Evolutionary conservation across 805 yeast species (phyloP), one percentile per base, ranked within the genome.

Genomic region (Torulaspora delbrueckii): DNA sequence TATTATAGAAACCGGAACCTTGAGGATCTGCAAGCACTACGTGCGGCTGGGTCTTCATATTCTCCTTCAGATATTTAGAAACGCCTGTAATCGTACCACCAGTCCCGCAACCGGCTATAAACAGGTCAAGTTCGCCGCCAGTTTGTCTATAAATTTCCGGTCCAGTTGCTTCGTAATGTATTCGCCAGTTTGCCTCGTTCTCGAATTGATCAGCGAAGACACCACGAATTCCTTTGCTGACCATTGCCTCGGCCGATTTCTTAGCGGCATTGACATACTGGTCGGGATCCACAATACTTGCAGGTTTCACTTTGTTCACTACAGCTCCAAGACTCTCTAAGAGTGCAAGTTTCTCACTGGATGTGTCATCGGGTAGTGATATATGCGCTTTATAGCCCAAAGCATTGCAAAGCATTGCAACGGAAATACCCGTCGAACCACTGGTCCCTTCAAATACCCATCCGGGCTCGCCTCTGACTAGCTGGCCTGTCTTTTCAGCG

Each of bases 71-170:
- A 65, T 74, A 93, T 49, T 74, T 74, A 3, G 95, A 78, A 24
- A 89, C 89, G 45, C 99, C 99, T n/a, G 95, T 74, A 37, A 91
- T 87, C 1, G 99, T 93, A 46, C 99, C 99, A 42, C 93, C 99
- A 0, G 99, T 91, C 8, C 99, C 99, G 27, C 96, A 86, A 0
- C 98, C 98, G 2, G 91, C 77, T 34, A 93, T 81, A 62, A 91
- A 89, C 40, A 74, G 81, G 61, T 88, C 95, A 7, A 91, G 57
- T 1, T 69, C 52, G 10, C 81, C 81, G 8, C 75, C 69, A 70
- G 83, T 73, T 61, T 93, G 98, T 16, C 65, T 51, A 72, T 76
- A 84, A n/a, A 91, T 86, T 59, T 91, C 99, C 1, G 98, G 97
- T 0, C 96, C 98, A 0, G 99, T 91, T 1, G 89, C 76, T 12